These are phyloP conservation scores for Thymus quinquecostatus DNA, from an alignment of 257 asterid genomes.

Conservation along the genomic window DNA sequence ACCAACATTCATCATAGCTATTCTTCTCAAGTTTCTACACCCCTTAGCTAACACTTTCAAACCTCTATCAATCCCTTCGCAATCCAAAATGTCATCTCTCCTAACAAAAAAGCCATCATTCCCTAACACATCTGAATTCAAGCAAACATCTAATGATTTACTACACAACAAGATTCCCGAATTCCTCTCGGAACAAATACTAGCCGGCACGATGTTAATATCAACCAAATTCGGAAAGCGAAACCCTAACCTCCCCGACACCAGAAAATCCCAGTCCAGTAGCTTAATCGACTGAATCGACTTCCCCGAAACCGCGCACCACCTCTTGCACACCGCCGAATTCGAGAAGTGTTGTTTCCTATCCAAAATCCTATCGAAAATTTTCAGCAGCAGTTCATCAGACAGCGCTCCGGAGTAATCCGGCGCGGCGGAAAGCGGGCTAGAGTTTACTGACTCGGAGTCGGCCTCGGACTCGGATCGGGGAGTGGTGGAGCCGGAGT, in stretches of 20 bases:
- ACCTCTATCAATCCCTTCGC: slow-evolving; percentile 58
- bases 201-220: slow-evolving; percentile 53
- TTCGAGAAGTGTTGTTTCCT: slow-evolving; percentile 52
- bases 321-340: slow-evolving; percentile 76
- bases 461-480: slow-evolving; percentile 72
- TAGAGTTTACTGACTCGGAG: slow-evolving; percentile 41
- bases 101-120: slow-evolving; percentile 48
- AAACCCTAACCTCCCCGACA: slow-evolving; percentile 67
- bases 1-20: slow-evolving; percentile 59
- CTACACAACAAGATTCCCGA: slow-evolving; percentile 69
- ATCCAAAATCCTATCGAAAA: slow-evolving; percentile 52
- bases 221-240: slow-evolving; percentile 75
- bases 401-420: slow-evolving; percentile 54
- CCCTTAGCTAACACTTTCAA: slow-evolving; percentile 65
- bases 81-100: slow-evolving; percentile 48
- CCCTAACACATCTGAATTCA: slow-evolving; percentile 47
- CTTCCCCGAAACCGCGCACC: slow-evolving; percentile 70
- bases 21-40: slow-evolving; percentile 57
- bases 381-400: slow-evolving; percentile 59
- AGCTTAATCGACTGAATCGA: slow-evolving; percentile 58
- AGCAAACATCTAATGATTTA: slow-evolving; percentile 48
- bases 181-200: slow-evolving; percentile 50
- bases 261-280: slow-evolving; percentile 83
- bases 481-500: slow-evolving; percentile 65
- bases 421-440: slow-evolving; percentile 35